A percentile compares a stretch with the other conserved stretches of the same genome.
These are phyloP conservation scores for Fusarium tanahbumbuense DNA, from an alignment of 2,329 filamentous ascomycete species.

Conservation along the genomic window DNA sequence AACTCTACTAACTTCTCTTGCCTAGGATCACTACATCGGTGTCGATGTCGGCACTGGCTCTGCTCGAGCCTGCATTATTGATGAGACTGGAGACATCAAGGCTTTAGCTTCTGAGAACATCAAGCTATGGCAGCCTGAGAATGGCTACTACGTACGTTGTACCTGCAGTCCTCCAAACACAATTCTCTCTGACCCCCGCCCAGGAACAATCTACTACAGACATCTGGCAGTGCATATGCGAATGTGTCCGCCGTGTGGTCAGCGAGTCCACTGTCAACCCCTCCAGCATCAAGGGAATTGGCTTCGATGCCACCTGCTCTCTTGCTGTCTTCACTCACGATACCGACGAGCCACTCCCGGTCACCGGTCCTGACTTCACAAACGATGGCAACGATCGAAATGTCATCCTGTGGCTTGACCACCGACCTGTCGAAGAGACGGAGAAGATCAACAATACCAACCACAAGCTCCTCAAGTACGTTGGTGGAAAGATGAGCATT, in stretches of 20 bases:
- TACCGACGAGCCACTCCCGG: slow-evolving; percentile 89
- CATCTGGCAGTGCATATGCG: slow-evolving; percentile 96
- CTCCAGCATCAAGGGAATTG: slow-evolving; percentile 84
- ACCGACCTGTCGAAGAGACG: slow-evolving; percentile 90
- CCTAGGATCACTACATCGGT: slow-evolving; percentile 75
- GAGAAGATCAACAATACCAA: slow-evolving; percentile 91
- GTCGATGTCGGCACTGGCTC: slow-evolving; percentile 98
- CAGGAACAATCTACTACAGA: slow-evolving; percentile 97
- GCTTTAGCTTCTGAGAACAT: slow-evolving; percentile 79
- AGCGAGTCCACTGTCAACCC: slow-evolving; percentile 83
- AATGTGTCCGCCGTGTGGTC: slow-evolving; percentile 85
- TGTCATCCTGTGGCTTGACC: slow-evolving; percentile 97
- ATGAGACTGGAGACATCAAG: slow-evolving; percentile 88
- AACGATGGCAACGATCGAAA: slow-evolving; percentile 88
- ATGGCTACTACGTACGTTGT: slow-evolving; percentile 75
- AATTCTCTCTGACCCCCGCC: slow-evolving; percentile 13
- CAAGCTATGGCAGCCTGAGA: slow-evolving; percentile 82
- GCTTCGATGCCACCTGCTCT: slow-evolving; percentile 99
- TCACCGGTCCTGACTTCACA: slow-evolving; percentile 85
- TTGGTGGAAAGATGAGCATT: slow-evolving; percentile 97
- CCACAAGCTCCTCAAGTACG: slow-evolving; percentile 94
- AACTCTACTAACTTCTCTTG: slow-evolving; percentile 28
- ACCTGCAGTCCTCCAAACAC: not conserved
- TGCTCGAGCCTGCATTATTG: slow-evolving; percentile 94
- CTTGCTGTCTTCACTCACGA: slow-evolving; percentile 90